phyloP scores from a whole-genome alignment of 305 asterid species.

The Fraxinus nigra region DNA sequence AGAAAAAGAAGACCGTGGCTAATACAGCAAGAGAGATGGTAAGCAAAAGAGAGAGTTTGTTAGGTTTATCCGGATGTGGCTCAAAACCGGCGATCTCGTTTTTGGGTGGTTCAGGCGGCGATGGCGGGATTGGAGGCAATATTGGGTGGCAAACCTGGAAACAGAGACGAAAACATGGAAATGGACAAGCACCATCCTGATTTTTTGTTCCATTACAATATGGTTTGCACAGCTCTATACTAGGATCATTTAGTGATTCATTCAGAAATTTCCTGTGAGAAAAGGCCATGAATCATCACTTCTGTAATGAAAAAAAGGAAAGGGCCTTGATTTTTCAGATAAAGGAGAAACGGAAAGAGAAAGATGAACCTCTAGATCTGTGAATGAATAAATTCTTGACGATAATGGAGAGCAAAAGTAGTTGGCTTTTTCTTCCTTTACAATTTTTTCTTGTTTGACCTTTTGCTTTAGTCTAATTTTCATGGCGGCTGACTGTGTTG shows the following conservation, averaged over 20 bases:
- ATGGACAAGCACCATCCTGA: slow-evolving; percentile 27
- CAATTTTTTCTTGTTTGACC: slow-evolving; percentile 22
- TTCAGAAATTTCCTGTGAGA: slow-evolving; percentile 34
- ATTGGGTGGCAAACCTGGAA: not conserved
- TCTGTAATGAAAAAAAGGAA: not conserved
- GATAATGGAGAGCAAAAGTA: slow-evolving; percentile 20
- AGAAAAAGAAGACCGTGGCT: slow-evolving; percentile 40
- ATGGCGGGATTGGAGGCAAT: slow-evolving; percentile 11
- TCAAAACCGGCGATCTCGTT: not conserved
- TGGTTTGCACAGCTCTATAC: not conserved
- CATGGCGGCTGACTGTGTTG: slow-evolving; percentile 31
- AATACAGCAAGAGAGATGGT: slow-evolving; percentile 38
- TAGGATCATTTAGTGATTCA: slow-evolving; percentile 16
- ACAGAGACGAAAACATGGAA: slow-evolving; percentile 27
- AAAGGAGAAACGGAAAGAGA: not conserved
- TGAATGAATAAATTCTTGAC: slow-evolving; percentile 6
- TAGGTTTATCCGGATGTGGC: not conserved
- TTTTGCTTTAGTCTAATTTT: slow-evolving; percentile 18
- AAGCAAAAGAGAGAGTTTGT: slow-evolving; percentile 30
- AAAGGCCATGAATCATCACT: slow-evolving; percentile 39
- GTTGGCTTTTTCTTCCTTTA: not conserved
- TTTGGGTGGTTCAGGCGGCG: not conserved
- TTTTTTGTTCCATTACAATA: slow-evolving; percentile 21
- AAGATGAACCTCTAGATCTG: not conserved
- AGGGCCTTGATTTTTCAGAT: not conserved